Conservation (phyloP, 2,329 filamentous ascomycete species). For the Thermomyces lanuginosus region DNA sequence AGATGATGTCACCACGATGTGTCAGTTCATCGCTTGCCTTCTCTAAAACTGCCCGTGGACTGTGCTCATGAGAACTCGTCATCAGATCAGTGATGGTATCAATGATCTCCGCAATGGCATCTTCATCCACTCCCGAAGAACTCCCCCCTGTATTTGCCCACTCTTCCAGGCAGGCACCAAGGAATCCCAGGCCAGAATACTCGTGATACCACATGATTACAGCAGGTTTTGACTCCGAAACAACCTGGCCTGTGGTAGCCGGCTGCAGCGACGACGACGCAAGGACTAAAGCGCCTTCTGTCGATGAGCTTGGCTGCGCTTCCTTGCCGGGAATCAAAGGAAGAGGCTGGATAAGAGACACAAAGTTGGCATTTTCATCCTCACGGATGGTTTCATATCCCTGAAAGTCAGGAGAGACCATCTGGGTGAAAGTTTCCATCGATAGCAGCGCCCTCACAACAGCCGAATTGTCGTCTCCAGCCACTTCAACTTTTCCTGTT, state of each 20-base stretch:
- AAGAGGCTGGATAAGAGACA: slow-evolving; percentile 47
- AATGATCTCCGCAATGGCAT: slow-evolving; percentile 57
- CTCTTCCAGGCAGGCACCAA: slow-evolving; percentile 50
- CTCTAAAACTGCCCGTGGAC: slow-evolving; percentile 30
- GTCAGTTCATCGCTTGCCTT: slow-evolving; percentile 35
- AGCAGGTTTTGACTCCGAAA: slow-evolving; percentile 60
- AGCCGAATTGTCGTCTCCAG: slow-evolving; percentile 32
- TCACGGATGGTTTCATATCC: slow-evolving; percentile 66
- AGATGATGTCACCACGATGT: slow-evolving; percentile 50
- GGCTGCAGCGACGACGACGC: slow-evolving; percentile 23
- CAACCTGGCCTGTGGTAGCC: slow-evolving; percentile 38
- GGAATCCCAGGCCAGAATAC: slow-evolving; percentile 64
- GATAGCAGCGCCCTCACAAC: slow-evolving; percentile 50
- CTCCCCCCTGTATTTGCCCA: slow-evolving; percentile 34
- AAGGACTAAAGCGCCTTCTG: slow-evolving; percentile 20
- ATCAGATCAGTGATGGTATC: slow-evolving; percentile 57
- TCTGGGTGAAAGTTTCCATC: slow-evolving; percentile 60
- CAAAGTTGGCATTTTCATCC: slow-evolving; percentile 68
- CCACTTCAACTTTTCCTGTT: slow-evolving; percentile 30
- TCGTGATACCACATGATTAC: slow-evolving; percentile 58
- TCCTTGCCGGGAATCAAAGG: slow-evolving; percentile 32
- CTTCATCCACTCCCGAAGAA: slow-evolving; percentile 37
- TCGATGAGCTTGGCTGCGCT: too few relatives aligned
- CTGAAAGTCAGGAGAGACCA: slow-evolving; percentile 53
- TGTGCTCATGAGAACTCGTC: slow-evolving; percentile 25